A percentile compares a stretch with the other conserved stretches of the same genome.
Evolutionary conservation across 306 rosid species (phyloP).

Genomic region (Cucumis cinereus): DNA sequence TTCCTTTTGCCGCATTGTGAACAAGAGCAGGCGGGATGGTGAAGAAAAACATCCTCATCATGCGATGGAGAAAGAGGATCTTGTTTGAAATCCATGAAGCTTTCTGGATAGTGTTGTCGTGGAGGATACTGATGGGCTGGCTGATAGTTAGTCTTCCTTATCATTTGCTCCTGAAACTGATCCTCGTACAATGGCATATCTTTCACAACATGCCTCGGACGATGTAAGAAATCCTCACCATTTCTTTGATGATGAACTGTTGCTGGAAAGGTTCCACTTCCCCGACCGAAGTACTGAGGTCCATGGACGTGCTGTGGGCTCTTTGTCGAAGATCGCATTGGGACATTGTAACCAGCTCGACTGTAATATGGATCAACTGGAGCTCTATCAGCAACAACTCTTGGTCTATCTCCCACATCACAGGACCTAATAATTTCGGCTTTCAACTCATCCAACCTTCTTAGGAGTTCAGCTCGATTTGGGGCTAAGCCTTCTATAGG

Average conservation of each 20-base stretch:
- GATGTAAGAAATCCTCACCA: constrained; percentile 15
- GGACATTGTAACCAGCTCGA: constrained; percentile 10
- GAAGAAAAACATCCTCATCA: constrained; percentile 14
- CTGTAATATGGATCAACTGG: constrained; percentile 15
- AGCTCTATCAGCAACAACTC: constrained; percentile 17
- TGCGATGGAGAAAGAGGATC: constrained; percentile 7
- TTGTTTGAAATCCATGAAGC: constrained; percentile 5
- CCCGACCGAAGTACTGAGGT: constrained; percentile 8
- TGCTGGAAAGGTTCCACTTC: constrained; percentile 8
- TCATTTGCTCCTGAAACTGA: constrained; percentile 18
- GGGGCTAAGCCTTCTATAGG: constrained; percentile 12
- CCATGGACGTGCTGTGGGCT: neutral
- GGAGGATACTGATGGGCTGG: constrained; percentile 15
- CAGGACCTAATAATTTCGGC: constrained; percentile 22
- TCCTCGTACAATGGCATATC: constrained; percentile 17
- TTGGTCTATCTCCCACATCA: constrained; percentile 21
- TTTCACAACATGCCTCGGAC: constrained; percentile 16
- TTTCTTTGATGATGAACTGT: constrained; percentile 14
- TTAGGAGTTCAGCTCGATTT: constrained; percentile 23
- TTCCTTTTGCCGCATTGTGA: constrained; percentile 19
- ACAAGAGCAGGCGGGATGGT: constrained; percentile 24
- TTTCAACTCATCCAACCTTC: constrained; percentile 35
- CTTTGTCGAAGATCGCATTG: constrained; percentile 15
- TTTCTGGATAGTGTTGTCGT: constrained; percentile 11
- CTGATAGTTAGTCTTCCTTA: constrained; percentile 13